Evolutionary conservation across 2,329 filamentous ascomycete genomes (phyloP), one percentile per base, ranked within the genome.

Genomic region (Aureobasidium sp.): DNA sequence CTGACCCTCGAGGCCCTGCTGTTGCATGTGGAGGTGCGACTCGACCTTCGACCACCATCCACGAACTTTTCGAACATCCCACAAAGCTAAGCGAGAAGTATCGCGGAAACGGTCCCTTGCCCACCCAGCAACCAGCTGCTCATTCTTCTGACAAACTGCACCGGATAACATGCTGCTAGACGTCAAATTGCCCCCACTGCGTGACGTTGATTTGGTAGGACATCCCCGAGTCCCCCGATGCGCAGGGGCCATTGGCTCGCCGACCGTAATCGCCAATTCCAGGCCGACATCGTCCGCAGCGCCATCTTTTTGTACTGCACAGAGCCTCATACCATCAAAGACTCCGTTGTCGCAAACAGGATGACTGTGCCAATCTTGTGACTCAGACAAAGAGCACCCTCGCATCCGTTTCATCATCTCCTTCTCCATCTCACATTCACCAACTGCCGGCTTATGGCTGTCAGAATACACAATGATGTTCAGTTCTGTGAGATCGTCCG

Each of bases 21-120:
- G 53, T 35, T 35, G 31, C 40, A 45, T 35, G 39, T 57, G 53
- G 35, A 57, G 22, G 19, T 35, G 40, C 37, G 39, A 33, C 40
- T 44, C 29, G 24, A 35, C 1, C 11, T 11, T 22, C 27, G 27
- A 6, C 39, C 19, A 37, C 11, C 53, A 29, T 5, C 35, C 48
- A 40, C 35, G 39, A 19, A 39, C 37, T 45, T 45, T 57, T 15
- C 37, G 19, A 57, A 48, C 39, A 39, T 48, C 54, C 54, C 54
- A 58, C 54, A 58, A 57, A 58, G 54, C 54, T 58, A 58, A 58
- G 54, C 54, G 54, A 58, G 42, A 47, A 57, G 17, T 39, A 58
- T 37, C 54, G 40, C 31, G 17, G 19, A 58, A 58, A 58, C 54
- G 40, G 31, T 19, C 8, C 42, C 54, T 9, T 37, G 39, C 29